phyloP scores from a whole-genome alignment of 2,329 filamentous ascomycete species.

The Neocatenulostroma microsporum region DNA sequence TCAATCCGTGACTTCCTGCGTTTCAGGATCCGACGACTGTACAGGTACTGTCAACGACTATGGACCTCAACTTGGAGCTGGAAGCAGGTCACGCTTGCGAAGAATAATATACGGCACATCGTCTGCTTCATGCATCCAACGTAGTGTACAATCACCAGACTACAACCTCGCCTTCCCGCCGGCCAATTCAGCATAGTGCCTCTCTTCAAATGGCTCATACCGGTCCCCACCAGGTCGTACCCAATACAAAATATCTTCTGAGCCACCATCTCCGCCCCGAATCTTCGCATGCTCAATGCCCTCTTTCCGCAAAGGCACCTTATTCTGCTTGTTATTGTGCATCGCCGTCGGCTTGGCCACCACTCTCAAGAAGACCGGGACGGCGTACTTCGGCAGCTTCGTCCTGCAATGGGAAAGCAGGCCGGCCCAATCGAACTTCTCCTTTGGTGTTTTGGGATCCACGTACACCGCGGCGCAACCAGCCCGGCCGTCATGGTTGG shows the following conservation, averaged over 20 bases:
- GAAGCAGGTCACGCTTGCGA: no score
- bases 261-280: conserved; percentile 21
- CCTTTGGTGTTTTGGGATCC: no score
- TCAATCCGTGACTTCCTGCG: no score
- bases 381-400: conserved; percentile 63
- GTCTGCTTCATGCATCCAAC: no score
- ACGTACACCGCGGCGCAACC: conserved; percentile 77
- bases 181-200: conserved; percentile 62
- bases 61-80: no score
- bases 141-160: no score
- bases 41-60: no score
- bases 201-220: conserved; percentile 60
- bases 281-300: conserved; percentile 62
- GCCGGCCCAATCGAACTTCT: conserved; percentile 42
- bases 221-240: conserved; percentile 47
- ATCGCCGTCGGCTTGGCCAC: conserved; percentile 58
- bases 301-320: conserved; percentile 61
- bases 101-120: no score
- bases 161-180: conserved; percentile 67
- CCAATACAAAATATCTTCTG: conserved; percentile 54
- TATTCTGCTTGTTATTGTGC: conserved; percentile 85
- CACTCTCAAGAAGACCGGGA: conserved; percentile 69
- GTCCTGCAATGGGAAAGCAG: conserved; percentile 53
- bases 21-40: no score
- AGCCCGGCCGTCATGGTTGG: conserved; percentile 73